These are phyloP conservation scores for Leccinum variicolor DNA, from an alignment of 768 basidiomycete species.

Conservation along the genomic window DNA sequence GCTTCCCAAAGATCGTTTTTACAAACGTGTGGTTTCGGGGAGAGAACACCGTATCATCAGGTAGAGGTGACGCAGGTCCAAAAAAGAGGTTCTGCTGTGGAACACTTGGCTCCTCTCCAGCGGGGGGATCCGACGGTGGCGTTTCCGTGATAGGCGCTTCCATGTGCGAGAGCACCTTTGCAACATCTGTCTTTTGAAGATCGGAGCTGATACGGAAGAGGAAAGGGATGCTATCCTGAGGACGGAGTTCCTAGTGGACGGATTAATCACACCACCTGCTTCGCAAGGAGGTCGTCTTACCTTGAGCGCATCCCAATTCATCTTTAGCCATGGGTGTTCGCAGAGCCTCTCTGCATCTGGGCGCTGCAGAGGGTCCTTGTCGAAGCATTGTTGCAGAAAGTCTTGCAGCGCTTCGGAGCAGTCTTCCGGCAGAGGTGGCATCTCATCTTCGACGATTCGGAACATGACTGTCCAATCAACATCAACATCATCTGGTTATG, in stretches of 20 bases:
- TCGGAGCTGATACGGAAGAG: conserved; percentile 88
- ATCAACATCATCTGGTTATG: background rate
- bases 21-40: conserved; percentile 80
- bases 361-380: conserved; percentile 81
- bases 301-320: conserved; percentile 75
- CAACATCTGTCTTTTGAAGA: conserved; percentile 66
- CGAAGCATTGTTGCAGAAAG: conserved; percentile 85
- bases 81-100: conserved; percentile 39
- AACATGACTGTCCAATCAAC: conserved; percentile 73
- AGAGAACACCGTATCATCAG: conserved; percentile 42
- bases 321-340: conserved; percentile 89
- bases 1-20: conserved; percentile 89
- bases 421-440: conserved; percentile 80
- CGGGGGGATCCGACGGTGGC: conserved; percentile 44
- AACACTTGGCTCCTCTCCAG: conserved; percentile 38
- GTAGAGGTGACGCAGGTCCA: conserved; percentile 29
- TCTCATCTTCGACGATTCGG: conserved; percentile 91
- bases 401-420: conserved; percentile 74
- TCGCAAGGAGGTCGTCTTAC: conserved; percentile 37
- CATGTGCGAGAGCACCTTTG: conserved; percentile 48
- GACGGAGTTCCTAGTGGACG: conserved; percentile 63
- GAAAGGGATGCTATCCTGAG: conserved; percentile 95
- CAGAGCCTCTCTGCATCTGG: conserved; percentile 83
- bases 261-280: background rate
- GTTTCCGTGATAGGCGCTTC: conserved; percentile 31